Evolutionary conservation across 257 asterid species (phyloP).

Genomic region (Anisodus tanguticus): DNA sequence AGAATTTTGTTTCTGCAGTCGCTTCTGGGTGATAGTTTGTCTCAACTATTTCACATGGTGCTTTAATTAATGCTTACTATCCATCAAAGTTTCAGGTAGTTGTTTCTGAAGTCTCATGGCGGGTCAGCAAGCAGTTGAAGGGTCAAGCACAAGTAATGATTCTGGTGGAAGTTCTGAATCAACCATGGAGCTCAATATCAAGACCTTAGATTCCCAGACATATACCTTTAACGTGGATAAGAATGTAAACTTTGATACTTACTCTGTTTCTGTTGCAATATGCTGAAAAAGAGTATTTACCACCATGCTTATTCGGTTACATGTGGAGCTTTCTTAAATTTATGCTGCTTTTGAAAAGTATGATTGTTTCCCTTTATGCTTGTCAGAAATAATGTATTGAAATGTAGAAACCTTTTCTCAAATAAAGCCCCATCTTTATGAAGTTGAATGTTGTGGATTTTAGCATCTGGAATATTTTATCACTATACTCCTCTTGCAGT

Average conservation of each 20-base stretch:
- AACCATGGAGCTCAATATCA: slow-evolving; percentile 72
- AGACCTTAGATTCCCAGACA: slow-evolving; percentile 80
- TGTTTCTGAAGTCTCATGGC: slow-evolving; percentile 57
- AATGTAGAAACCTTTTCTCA: slow-evolving; percentile 9
- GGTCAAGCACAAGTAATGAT: slow-evolving; percentile 55
- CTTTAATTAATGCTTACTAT: neutral
- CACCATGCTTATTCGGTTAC: neutral
- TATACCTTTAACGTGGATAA: slow-evolving; percentile 66
- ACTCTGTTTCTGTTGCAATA: neutral
- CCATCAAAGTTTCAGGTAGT: slow-evolving; percentile 32
- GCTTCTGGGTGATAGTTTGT: neutral
- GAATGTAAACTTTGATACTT: slow-evolving; percentile 51
- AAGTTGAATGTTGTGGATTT: neutral
- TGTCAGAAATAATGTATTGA: slow-evolving; percentile 27
- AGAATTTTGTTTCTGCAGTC: neutral
- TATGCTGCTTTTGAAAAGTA: neutral
- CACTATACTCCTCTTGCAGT: neutral
- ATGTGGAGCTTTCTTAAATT: slow-evolving; percentile 5
- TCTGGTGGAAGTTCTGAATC: slow-evolving; percentile 62
- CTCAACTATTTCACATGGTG: neutral
- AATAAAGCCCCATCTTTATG: neutral
- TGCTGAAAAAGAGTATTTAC: slow-evolving; percentile 15
- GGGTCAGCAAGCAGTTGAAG: slow-evolving; percentile 54
- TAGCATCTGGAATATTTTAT: slow-evolving; percentile 7
- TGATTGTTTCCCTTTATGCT: neutral